Percentiles rank a stretch among this genome's conserved stretches.
Evolutionary conservation across 129 eudicot genomes (phyloP).

Genomic region (Sambucus nigra): DNA sequence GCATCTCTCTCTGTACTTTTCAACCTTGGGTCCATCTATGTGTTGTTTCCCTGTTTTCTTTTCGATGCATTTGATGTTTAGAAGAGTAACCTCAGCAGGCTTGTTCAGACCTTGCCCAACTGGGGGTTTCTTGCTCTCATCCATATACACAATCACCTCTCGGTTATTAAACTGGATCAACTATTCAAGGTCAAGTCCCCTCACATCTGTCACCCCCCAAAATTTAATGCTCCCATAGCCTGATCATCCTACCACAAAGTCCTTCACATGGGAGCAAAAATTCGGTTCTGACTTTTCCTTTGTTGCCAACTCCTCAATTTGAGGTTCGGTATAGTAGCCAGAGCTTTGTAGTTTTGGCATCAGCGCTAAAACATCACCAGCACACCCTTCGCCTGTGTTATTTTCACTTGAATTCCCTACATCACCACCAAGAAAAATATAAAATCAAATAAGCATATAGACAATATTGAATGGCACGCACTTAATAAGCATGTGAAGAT

Average conservation of each 20-base stretch:
- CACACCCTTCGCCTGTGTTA: background rate
- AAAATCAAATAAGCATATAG: no score
- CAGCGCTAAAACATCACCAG: slow-evolving; percentile 18
- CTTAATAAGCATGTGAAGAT: no score
- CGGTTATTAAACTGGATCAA: slow-evolving; percentile 40
- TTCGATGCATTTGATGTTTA: slow-evolving; percentile 54
- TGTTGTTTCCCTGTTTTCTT: slow-evolving; percentile 42
- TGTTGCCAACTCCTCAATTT: slow-evolving; percentile 39
- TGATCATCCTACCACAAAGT: slow-evolving; percentile 57
- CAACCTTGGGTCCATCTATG: slow-evolving; percentile 32
- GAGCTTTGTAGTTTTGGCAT: slow-evolving; percentile 43
- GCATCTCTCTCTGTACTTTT: slow-evolving; percentile 40
- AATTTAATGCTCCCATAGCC: slow-evolving; percentile 61
- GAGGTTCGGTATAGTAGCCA: slow-evolving; percentile 60
- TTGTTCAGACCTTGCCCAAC: slow-evolving; percentile 75
- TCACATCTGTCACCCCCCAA: slow-evolving; percentile 50
- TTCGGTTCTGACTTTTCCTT: slow-evolving; percentile 49
- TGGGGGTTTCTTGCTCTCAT: slow-evolving; percentile 48
- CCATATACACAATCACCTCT: slow-evolving; percentile 57
- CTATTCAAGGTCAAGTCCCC: slow-evolving; percentile 44
- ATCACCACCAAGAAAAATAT: background rate
- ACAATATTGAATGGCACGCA: no score
- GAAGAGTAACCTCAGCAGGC: slow-evolving; percentile 67
- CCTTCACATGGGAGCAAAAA: slow-evolving; percentile 50
- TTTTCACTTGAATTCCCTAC: slow-evolving; percentile 9